phyloP scores from a whole-genome alignment of 2,329 filamentous ascomycete species.

The Microthyrium microscopicum region DNA sequence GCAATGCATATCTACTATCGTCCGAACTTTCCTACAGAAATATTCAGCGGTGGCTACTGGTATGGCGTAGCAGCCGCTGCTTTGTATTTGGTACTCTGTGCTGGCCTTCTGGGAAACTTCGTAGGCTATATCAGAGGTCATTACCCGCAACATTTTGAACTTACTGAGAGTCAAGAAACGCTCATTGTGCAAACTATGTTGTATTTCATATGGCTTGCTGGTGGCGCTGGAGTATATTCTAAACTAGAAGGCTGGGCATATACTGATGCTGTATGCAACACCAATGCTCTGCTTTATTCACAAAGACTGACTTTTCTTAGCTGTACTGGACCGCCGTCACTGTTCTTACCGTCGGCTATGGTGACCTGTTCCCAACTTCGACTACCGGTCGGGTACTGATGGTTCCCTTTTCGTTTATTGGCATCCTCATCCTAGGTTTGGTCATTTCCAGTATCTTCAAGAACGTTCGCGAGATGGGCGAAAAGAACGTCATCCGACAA shows the following conservation, averaged over 20 bases:
- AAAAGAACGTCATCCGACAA: conserved; percentile 7
- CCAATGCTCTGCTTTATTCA: not conserved
- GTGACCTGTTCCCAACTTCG: conserved; percentile 13
- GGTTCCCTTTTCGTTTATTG: conserved; percentile 6
- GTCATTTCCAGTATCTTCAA: conserved; percentile 6
- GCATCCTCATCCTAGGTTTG: conserved; percentile 7
- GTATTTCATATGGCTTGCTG: conserved; percentile 7
- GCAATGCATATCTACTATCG: conserved; percentile 4
- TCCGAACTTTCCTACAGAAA: not conserved
- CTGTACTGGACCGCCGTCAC: conserved; percentile 66
- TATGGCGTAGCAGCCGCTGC: conserved; percentile 3
- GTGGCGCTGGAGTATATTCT: conserved; percentile 5
- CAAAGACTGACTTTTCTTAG: not conserved
- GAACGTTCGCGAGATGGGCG: conserved; percentile 5
- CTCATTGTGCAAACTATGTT: conserved; percentile 8
- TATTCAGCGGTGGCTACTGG: conserved; percentile 5
- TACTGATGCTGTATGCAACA: conserved; percentile 3
- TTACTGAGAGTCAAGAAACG: conserved; percentile 4
- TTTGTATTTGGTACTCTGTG: conserved; percentile 3
- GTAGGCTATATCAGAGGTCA: conserved; percentile 6
- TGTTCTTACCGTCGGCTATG: conserved; percentile 44
- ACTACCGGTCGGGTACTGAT: conserved; percentile 5
- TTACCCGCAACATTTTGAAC: conserved; percentile 6
- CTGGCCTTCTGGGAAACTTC: conserved; percentile 2
- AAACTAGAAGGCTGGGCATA: conserved; percentile 5